Percentiles rank a stretch among this genome's conserved stretches.
Evolutionary conservation across 306 rosid genomes (phyloP).

Genomic region (Coriaria nepalensis): DNA sequence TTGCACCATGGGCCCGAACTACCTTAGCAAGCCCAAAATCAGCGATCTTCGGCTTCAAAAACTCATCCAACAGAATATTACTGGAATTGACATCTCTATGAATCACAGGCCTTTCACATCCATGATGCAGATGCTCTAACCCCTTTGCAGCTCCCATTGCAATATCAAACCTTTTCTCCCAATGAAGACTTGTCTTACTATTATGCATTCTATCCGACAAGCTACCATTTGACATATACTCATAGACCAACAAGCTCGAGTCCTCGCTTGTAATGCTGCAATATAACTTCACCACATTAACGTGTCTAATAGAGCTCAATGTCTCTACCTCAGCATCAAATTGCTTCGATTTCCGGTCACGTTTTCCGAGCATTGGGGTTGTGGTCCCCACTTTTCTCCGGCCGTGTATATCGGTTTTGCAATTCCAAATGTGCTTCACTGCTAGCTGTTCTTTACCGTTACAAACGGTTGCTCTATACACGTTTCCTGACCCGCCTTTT

Average conservation of each 20-base stretch:
- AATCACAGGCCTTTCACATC: constrained; percentile 57
- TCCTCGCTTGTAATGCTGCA: constrained; percentile 91
- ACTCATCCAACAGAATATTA: constrained; percentile 62
- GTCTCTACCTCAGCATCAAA: constrained; percentile 79
- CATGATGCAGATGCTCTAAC: constrained; percentile 78
- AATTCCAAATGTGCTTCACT: constrained; percentile 67
- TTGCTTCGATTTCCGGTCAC: constrained; percentile 27
- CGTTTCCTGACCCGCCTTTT: constrained; percentile 86
- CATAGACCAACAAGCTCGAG: constrained; percentile 68
- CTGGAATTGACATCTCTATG: constrained; percentile 88
- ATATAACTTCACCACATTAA: constrained; percentile 80
- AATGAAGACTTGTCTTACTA: constrained; percentile 39
- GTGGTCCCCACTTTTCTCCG: too few species aligned
- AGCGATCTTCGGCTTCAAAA: constrained; percentile 82
- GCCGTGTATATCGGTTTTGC: too few species aligned
- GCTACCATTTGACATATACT: constrained; percentile 79
- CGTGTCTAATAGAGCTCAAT: constrained; percentile 74
- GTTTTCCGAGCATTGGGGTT: constrained; percentile 39
- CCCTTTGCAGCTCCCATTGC: constrained; percentile 88
- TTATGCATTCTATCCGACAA: constrained; percentile 74
- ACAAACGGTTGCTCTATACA: constrained; percentile 45
- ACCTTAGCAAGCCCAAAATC: constrained; percentile 89
- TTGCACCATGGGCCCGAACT: constrained; percentile 33
- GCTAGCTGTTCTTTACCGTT: constrained; percentile 55
- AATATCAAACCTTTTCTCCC: constrained; percentile 70